Percentiles rank a stretch among this genome's conserved stretches.
Conservation (phyloP, 2,329 filamentous ascomycete species). For the Endothia cerciana region DNA sequence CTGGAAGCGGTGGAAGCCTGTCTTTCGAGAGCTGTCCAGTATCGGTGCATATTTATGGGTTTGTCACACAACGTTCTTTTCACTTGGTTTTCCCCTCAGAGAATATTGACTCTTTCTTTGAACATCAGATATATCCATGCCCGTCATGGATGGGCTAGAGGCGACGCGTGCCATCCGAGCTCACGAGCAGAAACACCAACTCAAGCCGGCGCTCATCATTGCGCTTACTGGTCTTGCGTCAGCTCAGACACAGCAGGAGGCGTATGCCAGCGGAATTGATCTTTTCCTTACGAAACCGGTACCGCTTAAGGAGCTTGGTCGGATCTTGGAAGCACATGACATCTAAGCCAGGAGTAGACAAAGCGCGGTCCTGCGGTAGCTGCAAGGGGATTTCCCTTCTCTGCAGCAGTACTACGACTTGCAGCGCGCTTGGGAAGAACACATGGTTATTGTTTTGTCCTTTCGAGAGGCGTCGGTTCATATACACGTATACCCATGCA, state of each 20-base stretch:
- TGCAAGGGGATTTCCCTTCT: not conserved
- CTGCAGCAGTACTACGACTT: not conserved
- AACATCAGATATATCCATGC: conserved; percentile 37
- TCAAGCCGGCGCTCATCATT: conserved; percentile 46
- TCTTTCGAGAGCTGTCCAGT: conserved; percentile 38
- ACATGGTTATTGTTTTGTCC: not conserved
- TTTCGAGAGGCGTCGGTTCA: not conserved
- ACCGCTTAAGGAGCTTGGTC: conserved; percentile 34
- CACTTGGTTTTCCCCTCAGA: not conserved
- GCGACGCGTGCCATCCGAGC: conserved; percentile 36
- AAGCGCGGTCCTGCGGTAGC: not conserved
- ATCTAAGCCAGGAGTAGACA: not conserved
- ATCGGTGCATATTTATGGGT: conserved; percentile 55
- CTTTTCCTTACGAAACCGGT: conserved; percentile 55
- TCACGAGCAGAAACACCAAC: conserved; percentile 31
- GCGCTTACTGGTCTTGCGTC: conserved; percentile 52
- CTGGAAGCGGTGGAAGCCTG: conserved; percentile 51
- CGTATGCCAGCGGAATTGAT: conserved; percentile 50
- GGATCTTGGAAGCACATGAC: conserved; percentile 6
- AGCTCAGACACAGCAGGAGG: conserved; percentile 48
- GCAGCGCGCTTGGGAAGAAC: not conserved
- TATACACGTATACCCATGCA: not conserved
- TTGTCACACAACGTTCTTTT: not conserved
- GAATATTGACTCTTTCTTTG: not conserved
- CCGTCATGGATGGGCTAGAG: conserved; percentile 39